phyloP scores from a whole-genome alignment of 345 rosid genomes.

The Hibiscus syriacus region DNA sequence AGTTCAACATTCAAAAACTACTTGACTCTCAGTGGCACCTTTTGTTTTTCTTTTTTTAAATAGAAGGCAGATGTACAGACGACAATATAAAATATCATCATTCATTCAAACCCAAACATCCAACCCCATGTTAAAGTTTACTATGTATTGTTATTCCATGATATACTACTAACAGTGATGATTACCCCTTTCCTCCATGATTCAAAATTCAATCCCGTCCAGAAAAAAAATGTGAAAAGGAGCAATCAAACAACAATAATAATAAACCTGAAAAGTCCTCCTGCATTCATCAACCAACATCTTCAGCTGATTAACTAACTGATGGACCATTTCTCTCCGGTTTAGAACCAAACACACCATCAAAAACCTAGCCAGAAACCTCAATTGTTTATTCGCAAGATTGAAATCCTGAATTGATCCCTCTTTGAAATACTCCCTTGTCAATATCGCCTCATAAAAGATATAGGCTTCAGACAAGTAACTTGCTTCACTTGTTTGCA shows the following conservation, averaged over 20 bases:
- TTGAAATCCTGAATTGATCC: conserved; percentile 71
- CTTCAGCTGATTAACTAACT: conserved; percentile 71
- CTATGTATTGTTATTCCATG: neutral
- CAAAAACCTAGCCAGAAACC: conserved; percentile 84
- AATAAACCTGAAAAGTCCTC: conserved; percentile 72
- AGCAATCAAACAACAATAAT: neutral
- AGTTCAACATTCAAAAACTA: neutral
- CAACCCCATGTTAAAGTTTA: neutral
- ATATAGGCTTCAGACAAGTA: conserved; percentile 77
- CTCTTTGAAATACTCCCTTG: conserved; percentile 83
- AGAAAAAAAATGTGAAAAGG: neutral
- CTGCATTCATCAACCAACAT: conserved; percentile 84
- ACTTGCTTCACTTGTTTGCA: conserved; percentile 80
- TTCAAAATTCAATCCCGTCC: neutral
- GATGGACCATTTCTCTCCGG: conserved; percentile 77
- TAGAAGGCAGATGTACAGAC: neutral
- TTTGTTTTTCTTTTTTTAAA: neutral
- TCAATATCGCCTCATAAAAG: conserved; percentile 79
- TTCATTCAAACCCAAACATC: neutral
- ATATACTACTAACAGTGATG: neutral
- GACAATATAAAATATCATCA: neutral
- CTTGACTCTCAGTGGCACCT: neutral
- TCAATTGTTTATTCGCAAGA: conserved; percentile 85
- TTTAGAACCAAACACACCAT: conserved; percentile 84
- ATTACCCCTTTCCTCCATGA: neutral